Base-by-base conservation (phyloP, 2,329 filamentous ascomycete species). In the Leptographium lundbergii region DNA sequence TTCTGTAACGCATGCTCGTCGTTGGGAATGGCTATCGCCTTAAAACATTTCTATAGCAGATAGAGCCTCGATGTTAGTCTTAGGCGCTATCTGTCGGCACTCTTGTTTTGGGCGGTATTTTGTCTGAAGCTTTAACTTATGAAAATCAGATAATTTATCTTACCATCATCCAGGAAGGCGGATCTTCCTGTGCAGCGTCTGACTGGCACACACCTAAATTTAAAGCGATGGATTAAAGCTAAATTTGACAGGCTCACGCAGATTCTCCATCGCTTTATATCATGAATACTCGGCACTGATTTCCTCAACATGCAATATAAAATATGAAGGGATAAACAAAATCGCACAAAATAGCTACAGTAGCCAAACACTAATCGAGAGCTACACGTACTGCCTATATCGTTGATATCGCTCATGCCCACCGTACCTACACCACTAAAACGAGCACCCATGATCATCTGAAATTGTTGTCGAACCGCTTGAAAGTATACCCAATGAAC, bases 401-500 rank as follows among this genome's bases (percentile, higher is more conserved):
- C 19, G 25, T 27, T 29, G 17, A 5, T 11, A n/a, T 22, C 6
- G 19, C 50, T 22, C 13, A 34, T 10, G 3, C 29, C 6, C 17
- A 29, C 19, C 11, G 22, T 22, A 7, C 6, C 22, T 42, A n/a
- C 29, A 13, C 32, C 10, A 11, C 14, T 14, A 9, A 29, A 10
- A 14, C 25, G 13, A 7, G 11, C n/a, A 36, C 22, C 52, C 19
- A 36, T 13, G 19, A 47, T 56, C 42, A 85, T 67, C 81, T 78
- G 71, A 82, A 85, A 76, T 84, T 85, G 74, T 84, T 84, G 72
- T 86, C 83, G 67, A 99, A 99, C 62, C 94, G 89, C 83, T 97
- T 99, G 79, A 96, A 99, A 10, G 94, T 95, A 73, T 96, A 95
- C 42, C 90, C 90, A 67, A 95, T 94, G 71, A 96, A 99, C 3